These are phyloP conservation scores for Phaseolus coccineus DNA, from an alignment of 331 rosid genomes.

Conservation along the genomic window DNA sequence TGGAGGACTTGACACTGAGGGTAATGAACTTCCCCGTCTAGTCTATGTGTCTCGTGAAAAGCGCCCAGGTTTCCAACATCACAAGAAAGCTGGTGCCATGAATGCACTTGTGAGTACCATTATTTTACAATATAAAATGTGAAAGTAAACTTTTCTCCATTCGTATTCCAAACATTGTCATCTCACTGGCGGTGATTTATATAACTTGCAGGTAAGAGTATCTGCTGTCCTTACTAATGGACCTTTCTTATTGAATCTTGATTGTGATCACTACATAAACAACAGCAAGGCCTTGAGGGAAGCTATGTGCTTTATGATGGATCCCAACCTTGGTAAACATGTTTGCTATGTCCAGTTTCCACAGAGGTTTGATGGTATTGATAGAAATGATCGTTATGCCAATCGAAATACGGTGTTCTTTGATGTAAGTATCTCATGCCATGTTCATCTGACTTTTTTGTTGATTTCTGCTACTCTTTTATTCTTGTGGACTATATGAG, in stretches of 20 bases:
- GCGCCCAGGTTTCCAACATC: conserved; percentile 99
- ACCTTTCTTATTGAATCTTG: conserved; percentile 97
- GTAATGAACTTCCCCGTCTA: conserved; percentile 91
- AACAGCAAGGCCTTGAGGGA: conserved; percentile 99
- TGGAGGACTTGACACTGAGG: conserved; percentile 94
- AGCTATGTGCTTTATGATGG: conserved; percentile 99
- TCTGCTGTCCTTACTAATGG: conserved; percentile 98
- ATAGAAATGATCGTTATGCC: conserved; percentile 94
- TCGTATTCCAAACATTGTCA: not conserved
- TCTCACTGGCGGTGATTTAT: conserved; percentile 28
- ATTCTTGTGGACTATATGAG: not conserved
- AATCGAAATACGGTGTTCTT: conserved; percentile 97
- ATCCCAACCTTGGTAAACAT: conserved; percentile 95
- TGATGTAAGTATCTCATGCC: conserved; percentile 68
- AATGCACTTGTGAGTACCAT: conserved; percentile 84
- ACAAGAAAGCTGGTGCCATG: conserved; percentile 99
- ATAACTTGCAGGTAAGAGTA: conserved; percentile 82
- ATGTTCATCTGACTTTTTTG: not conserved
- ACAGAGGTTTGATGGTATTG: conserved; percentile 98
- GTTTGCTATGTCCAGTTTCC: conserved; percentile 99
- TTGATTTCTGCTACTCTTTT: conserved; percentile 15
- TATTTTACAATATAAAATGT: conserved; percentile 12
- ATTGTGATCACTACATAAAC: conserved; percentile 98
- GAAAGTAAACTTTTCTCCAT: conserved; percentile 1
- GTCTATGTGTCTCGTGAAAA: conserved; percentile 99